Evolutionary conservation across 192 early-diverging fungal species (phyloP).

Genomic region (Coemansia sp.): DNA sequence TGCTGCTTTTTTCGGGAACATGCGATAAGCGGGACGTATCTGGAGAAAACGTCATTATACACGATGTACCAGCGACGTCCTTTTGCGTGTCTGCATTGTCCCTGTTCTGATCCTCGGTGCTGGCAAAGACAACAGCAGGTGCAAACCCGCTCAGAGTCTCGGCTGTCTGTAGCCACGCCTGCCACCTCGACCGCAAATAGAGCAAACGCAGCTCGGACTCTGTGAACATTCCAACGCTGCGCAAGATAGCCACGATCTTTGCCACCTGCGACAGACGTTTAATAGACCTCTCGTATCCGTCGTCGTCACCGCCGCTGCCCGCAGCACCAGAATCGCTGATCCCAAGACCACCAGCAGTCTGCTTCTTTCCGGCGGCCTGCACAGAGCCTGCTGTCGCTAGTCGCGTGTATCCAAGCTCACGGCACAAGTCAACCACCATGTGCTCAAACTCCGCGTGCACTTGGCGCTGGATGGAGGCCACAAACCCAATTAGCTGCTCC

Average conservation of each 20-base stretch:
- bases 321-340: neutral
- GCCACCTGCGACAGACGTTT: slow-evolving; percentile 42
- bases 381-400: slow-evolving; percentile 1
- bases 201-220: slow-evolving; percentile 47
- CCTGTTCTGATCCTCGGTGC: neutral
- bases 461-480: slow-evolving; percentile 35
- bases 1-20: neutral
- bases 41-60: neutral
- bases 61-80: neutral
- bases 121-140: slow-evolving; percentile 7
- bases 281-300: slow-evolving; percentile 32
- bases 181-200: slow-evolving; percentile 49
- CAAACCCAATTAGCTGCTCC: slow-evolving; percentile 31
- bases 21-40: neutral
- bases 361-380: slow-evolving; percentile 1
- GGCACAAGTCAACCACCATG: slow-evolving; percentile 42
- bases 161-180: slow-evolving; percentile 39
- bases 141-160: slow-evolving; percentile 35
- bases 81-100: neutral
- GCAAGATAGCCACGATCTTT: slow-evolving; percentile 39
- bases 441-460: slow-evolving; percentile 48
- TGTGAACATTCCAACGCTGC: slow-evolving; percentile 37
- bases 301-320: slow-evolving; percentile 1
- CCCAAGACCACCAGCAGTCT: neutral
- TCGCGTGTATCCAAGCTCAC: slow-evolving; percentile 31